phyloP scores from a whole-genome alignment of 2,329 filamentous ascomycete genomes.

The Hymenoscyphus fraxineus region DNA sequence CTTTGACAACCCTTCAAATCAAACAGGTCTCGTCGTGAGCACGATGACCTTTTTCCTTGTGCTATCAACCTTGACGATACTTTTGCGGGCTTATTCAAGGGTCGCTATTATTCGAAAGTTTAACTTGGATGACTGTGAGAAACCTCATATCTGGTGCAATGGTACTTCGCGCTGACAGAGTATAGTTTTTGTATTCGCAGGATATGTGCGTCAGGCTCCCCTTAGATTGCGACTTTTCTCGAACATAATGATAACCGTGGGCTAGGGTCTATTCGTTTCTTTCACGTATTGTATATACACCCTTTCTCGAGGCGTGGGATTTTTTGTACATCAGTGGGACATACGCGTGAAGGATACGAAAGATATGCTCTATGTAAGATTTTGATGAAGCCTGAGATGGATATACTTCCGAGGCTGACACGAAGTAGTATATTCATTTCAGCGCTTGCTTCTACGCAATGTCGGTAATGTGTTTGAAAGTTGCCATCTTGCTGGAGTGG shows the following conservation, averaged over 20 bases:
- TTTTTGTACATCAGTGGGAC: constrained; percentile 4
- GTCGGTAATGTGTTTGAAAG: no score
- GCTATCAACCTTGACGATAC: not conserved
- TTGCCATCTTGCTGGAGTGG: not conserved
- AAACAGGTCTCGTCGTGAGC: not conserved
- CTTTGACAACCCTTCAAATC: not conserved
- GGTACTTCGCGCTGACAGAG: not conserved
- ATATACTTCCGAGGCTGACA: no score
- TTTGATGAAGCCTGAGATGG: not conserved
- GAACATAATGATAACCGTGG: no score
- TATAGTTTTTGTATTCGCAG: not conserved
- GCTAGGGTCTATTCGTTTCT: no score
- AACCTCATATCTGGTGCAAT: not conserved
- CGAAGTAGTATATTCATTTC: no score
- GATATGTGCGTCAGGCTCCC: not conserved
- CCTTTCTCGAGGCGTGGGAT: not conserved
- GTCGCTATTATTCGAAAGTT: not conserved
- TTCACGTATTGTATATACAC: no score
- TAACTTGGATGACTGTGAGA: not conserved
- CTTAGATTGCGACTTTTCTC: not conserved
- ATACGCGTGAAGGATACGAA: not conserved
- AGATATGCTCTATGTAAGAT: not conserved
- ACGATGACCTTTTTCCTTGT: not conserved
- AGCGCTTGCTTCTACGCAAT: not conserved
- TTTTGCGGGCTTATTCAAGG: constrained; percentile 1